Base-by-base conservation (phyloP, 345 rosid species). In the Populus tremula region DNA sequence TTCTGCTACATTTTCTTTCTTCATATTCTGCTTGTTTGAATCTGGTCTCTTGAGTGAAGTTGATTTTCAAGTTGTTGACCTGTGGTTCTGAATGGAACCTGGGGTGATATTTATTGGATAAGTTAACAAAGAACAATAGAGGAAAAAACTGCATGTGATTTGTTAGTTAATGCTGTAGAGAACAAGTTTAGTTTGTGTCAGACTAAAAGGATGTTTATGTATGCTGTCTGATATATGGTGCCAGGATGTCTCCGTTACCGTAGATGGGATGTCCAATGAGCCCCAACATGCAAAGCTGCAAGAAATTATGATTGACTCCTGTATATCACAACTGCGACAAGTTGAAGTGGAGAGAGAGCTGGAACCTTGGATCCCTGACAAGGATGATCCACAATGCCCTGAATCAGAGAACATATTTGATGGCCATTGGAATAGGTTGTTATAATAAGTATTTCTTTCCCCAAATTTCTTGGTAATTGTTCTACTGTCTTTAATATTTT, bases 291-390 rank as follows among this genome's bases (percentile, higher is more conserved):
- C 87, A 78, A 93, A 85, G 77, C 89, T 79, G 43, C 83, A 71
- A 81, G 99, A 95, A 73, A 79, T 96, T 78, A 80, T 91, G 91
- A 82, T 89, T 33, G 98, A 96, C 80, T 91, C 99, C 65, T 81
- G 25, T 35, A 92, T 96, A 87, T 94, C 99, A 33, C 90, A 89
- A 69, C 80, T 92, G 50, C 82, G 77, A 66, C 87, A 74, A 75
- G 84, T 68, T 79, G 97, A 90, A 71, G n/a, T 53, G 73, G 94
- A 75, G 85, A 96, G 94, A 84, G 94, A 89, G 90, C 90, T 96
- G 71, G 84, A 79, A 78, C 97, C 84, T 29, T 94, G 99, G 99
- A 83, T 90, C 64, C 97, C 98, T 73, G 97, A 91, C 78, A 94
- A 81, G 77, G 87, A 87, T 86, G 87, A 75, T 79, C 97, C 86